Conservation (phyloP, 352 stramenopile species). For the Aphanomyces stellatus region DNA sequence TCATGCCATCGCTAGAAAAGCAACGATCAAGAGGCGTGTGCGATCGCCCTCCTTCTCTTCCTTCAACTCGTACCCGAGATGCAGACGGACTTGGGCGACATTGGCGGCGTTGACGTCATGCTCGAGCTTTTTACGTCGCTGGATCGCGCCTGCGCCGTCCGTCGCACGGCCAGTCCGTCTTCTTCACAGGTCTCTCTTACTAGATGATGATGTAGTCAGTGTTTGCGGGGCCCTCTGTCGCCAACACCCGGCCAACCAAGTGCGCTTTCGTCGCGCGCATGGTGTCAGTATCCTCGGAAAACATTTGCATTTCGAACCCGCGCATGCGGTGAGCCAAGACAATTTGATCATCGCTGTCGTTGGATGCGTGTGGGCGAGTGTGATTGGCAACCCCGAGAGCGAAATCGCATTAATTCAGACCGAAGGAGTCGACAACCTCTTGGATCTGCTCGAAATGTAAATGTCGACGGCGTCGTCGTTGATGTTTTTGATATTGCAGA, state of each 20-base stretch:
- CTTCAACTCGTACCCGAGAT: constrained; percentile 16
- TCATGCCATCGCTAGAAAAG: background rate
- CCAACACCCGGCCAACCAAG: constrained; percentile 37
- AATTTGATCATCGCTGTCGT: constrained; percentile 55
- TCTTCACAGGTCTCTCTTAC: background rate
- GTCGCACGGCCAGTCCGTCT: constrained; percentile 37
- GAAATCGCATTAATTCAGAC: constrained; percentile 50
- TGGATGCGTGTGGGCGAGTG: constrained; percentile 51
- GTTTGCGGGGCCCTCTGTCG: constrained; percentile 49
- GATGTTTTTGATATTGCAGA: background rate
- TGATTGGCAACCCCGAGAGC: constrained; percentile 43
- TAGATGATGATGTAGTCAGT: constrained; percentile 23
- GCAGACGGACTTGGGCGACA: constrained; percentile 40
- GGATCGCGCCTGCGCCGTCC: constrained; percentile 47
- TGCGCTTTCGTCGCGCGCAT: constrained; percentile 39
- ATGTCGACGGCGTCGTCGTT: background rate
- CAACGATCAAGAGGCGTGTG: background rate
- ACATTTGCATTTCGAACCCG: constrained; percentile 39
- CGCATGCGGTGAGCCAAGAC: constrained; percentile 52
- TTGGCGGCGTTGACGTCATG: constrained; percentile 40
- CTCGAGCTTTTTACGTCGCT: constrained; percentile 42
- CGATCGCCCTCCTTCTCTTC: background rate
- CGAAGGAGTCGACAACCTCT: constrained; percentile 48
- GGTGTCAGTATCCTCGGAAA: constrained; percentile 36
- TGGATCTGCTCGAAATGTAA: constrained; percentile 39